Evolutionary conservation across 2,329 filamentous ascomycete genomes (phyloP).

Genomic region (Neonectria punicea): DNA sequence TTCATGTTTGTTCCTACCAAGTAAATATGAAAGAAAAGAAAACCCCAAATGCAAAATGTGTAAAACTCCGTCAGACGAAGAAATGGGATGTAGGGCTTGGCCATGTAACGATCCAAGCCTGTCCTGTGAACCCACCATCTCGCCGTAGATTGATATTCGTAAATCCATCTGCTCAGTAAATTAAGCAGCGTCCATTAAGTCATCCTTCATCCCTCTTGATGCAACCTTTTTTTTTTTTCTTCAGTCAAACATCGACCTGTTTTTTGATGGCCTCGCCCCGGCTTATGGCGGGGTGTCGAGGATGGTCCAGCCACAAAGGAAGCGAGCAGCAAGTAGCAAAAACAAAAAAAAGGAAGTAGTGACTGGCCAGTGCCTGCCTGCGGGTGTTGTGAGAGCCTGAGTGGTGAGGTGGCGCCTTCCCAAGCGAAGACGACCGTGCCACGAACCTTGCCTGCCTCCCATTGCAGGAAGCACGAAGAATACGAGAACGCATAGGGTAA

Average conservation of each 20-base stretch:
- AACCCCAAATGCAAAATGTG: neutral
- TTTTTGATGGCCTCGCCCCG: neutral
- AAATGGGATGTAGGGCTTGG: neutral
- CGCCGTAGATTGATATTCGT: neutral
- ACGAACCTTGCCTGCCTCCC: neutral
- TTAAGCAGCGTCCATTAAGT: slow-evolving; percentile 7
- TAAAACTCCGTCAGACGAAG: slow-evolving; percentile 14
- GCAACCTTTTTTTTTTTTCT: neutral
- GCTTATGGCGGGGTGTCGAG: neutral
- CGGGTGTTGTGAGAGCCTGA: too few relatives aligned
- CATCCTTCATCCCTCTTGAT: neutral
- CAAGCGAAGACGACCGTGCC: neutral
- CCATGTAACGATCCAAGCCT: neutral
- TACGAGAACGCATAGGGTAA: neutral
- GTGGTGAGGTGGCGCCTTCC: neutral
- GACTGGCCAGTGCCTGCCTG: neutral
- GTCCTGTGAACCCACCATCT: neutral
- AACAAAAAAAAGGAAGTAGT: neutral
- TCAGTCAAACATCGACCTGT: neutral
- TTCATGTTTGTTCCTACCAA: neutral
- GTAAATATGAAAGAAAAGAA: neutral
- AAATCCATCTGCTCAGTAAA: slow-evolving; percentile 4
- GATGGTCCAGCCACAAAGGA: slow-evolving; percentile 9
- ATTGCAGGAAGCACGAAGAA: neutral
- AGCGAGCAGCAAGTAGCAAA: neutral